Percentiles rank a stretch among this genome's conserved stretches.
phyloP scores from a whole-genome alignment of 371 early-diverging fungal genomes.

The Blastocladiella emersonii region DNA sequence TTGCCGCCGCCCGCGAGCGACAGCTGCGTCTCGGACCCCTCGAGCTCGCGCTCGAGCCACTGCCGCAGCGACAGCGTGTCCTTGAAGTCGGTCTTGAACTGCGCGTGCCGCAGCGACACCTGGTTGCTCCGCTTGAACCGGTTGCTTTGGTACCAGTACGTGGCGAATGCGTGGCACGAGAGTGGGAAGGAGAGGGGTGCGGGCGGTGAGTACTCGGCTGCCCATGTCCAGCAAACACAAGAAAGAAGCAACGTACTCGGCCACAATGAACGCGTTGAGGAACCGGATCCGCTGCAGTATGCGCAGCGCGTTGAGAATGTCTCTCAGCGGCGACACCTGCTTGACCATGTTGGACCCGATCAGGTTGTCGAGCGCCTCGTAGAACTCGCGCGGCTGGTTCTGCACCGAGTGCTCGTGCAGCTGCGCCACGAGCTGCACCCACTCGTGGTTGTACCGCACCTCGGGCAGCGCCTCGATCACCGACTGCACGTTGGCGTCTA shows the following conservation, averaged over 20 bases:
- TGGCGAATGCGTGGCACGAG: too few relatives aligned
- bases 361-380: background rate
- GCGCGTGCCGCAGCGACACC: background rate
- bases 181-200: too few relatives aligned
- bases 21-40: background rate
- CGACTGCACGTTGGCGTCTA: background rate
- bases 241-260: background rate
- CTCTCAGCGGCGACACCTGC: background rate
- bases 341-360: background rate
- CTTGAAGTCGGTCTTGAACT: background rate
- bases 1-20: background rate
- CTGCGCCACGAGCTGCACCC: background rate
- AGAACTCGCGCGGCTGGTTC: background rate
- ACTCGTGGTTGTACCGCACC: background rate
- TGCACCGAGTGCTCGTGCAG: background rate
- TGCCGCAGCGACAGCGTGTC: background rate
- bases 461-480: background rate
- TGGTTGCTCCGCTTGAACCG: background rate
- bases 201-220: too few relatives aligned
- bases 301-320: constrained; percentile 1
- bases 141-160: background rate
- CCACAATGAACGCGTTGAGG: background rate
- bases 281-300: background rate
- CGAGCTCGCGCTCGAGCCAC: constrained; percentile 1
- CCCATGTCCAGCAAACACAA: too few relatives aligned